Base-by-base conservation (phyloP, 441 rosid genomes). In the Croton laevigatus region DNA sequence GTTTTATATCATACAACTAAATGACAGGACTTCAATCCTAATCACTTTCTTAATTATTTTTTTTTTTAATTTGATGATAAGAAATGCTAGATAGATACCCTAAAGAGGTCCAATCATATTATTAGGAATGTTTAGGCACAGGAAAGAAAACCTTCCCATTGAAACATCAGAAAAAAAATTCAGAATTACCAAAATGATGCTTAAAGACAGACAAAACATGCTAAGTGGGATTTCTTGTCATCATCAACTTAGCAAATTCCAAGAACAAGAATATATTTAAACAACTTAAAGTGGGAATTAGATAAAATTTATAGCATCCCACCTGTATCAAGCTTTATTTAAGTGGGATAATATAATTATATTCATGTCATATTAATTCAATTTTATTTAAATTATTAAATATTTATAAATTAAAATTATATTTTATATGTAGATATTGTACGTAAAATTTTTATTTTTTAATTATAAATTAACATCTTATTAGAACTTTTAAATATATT, bases 191-290 rank as follows among this genome's bases (percentile, higher is more conserved):
- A 59, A 34, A 68, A 13, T n/a, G 71, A 68, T 67, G 78, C 73
- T 54, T 60, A 53, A 23, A 67, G 32, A 64, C 61, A 27, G 46
- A 60, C 37, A 54, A n/a, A 13, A 53, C 59, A 58, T 73, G 51
- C 46, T 49, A 57, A 65, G 46, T 62, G 71, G 71, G 74, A 70
- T 79, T 81, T 79, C 83, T 83, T 74, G 81, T 75, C 76, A 81
- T 73, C 76, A 59, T 74, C 80, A 76, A 78, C 81, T 71, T 23
- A 1, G 62, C 52, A 72, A 72, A 76, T 69, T 75, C 79, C 80
- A 54, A 20, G n/a, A 62, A 57, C 66, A 59, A 76, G 75, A 68
- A 74, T 72, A 71, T 59, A 13, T 48, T 16, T 16, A 48, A 48
- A 48, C 7, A 17, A 48, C 14, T 48, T 48, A 49, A 49, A 49